Base-by-base conservation (phyloP, 2,329 filamentous ascomycete species). In the Colletotrichum paranaense region DNA sequence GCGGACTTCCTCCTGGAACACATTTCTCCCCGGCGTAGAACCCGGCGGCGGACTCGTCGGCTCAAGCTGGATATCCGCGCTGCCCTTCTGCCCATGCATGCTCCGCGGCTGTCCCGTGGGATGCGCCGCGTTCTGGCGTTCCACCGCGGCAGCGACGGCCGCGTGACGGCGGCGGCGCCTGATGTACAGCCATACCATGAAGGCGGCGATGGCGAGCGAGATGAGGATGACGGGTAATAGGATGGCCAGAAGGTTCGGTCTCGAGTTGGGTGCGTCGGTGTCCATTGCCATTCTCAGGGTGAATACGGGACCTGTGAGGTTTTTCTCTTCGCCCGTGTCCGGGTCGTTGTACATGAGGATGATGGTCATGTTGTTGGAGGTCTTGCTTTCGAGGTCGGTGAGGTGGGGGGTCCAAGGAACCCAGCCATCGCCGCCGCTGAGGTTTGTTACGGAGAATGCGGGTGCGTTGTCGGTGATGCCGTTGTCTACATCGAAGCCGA, bases 1-100 rank as follows among this genome's bases (percentile, higher is more conserved):
- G 75, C 76, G 76, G 35, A 84, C 70, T 76, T 84, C 82, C 68
- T 82, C 81, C 53, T 81, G 78, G 70, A 84, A 84, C n/a, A 82
- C 78, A 42, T 83, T 83, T 32, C 69, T 69, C 52, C 78, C 78
- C 9, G 26, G 22, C 42, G 66, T 38, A 2, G 57, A 22, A n/a
- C 9, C 55, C 12, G n/a, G 59, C 57, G 66, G 56, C 19, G 73
- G 66, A 46, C 73, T 75, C 28, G 76, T 79, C 6, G 78, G 78
- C 30, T 78, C 80, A 24, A 83, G 69, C 76, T 80, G 75, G 24
- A 82, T 78, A 9, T 77, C 78, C 3, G 66, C 74, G 28, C 74
- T 73, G 24, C 60, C 26, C 52, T 75, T 75, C 7, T 66, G 64
- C 38, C 77, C 78, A 6, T 74, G 55, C 57, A 64, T 72, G 65